Conservation (phyloP, 1,284 basidiomycete genomes). For the Takashimella koratensis region DNA sequence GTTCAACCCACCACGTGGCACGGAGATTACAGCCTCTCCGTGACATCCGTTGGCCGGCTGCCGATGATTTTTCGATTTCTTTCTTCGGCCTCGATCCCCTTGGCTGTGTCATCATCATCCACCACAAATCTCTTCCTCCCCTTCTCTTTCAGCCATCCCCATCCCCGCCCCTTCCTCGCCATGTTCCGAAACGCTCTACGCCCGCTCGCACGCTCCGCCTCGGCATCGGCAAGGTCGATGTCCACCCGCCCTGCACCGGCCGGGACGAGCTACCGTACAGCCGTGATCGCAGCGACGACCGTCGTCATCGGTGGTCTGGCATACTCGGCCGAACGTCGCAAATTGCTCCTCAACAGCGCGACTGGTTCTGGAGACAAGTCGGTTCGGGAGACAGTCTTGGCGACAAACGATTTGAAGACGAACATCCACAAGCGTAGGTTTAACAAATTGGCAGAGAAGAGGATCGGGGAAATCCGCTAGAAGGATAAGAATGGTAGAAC, state of each 20-base stretch:
- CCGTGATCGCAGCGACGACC: not conserved
- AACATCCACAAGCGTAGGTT: slow-evolving; percentile 19
- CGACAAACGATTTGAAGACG: slow-evolving; percentile 9
- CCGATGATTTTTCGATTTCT: not conserved
- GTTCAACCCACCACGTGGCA: not conserved
- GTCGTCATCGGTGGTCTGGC: not conserved
- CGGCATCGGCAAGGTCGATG: not conserved
- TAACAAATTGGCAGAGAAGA: no score
- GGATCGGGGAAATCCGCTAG: not conserved
- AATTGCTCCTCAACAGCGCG: not conserved
- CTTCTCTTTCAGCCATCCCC: not conserved
- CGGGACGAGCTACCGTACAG: not conserved
- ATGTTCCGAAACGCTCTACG: slow-evolving; percentile 9
- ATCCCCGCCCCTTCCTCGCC: not conserved
- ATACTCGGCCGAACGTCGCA: not conserved
- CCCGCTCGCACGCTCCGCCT: slow-evolving; percentile 5
- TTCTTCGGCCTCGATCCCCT: not conserved
- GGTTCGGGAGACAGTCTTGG: not conserved
- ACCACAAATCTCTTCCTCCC: not conserved
- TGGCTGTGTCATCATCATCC: not conserved
- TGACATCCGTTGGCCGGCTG: no score
- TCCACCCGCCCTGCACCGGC: not conserved
- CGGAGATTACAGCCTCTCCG: no score
- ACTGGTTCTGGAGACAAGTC: not conserved
- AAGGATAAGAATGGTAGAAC: no score